Percentiles rank a stretch among this genome's conserved stretches.
Conservation (phyloP, 1,139 yeast genomes). For the Scheffersomyces cryptocercus region DNA sequence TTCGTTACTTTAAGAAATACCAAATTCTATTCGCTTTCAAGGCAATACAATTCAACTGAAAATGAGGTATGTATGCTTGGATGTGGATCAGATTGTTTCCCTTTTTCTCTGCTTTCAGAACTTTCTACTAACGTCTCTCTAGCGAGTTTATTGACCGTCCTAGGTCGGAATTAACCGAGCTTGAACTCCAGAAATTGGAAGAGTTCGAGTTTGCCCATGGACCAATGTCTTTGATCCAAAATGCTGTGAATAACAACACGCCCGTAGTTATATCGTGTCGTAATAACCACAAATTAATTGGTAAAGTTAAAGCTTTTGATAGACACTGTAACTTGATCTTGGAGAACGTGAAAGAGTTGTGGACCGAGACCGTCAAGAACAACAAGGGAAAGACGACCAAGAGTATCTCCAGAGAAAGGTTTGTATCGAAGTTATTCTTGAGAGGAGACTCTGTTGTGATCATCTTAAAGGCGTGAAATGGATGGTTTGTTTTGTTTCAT, state of each 20-base stretch:
- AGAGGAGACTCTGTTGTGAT: conserved; percentile 96
- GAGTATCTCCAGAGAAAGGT: conserved; percentile 75
- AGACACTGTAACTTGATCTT: conserved; percentile 92
- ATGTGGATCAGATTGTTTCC: too few relatives aligned
- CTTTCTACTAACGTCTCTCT: conserved; percentile 15
- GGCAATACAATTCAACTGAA: too few relatives aligned
- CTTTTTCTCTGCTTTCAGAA: too few relatives aligned
- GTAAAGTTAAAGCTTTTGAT: conserved; percentile 91
- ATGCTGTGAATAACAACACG: conserved; percentile 71
- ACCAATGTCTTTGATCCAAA: conserved; percentile 83
- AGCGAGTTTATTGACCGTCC: conserved; percentile 73
- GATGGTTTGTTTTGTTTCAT: not conserved
- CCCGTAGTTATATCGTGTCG: conserved; percentile 88
- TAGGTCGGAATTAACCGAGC: conserved; percentile 75
- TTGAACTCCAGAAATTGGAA: conserved; percentile 78
- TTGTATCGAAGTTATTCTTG: conserved; percentile 83
- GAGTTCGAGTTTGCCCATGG: conserved; percentile 91
- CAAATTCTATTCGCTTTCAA: too few relatives aligned
- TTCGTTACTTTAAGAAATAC: too few relatives aligned
- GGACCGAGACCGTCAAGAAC: conserved; percentile 73
- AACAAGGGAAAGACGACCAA: conserved; percentile 72
- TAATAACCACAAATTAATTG: conserved; percentile 88
- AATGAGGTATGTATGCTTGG: too few relatives aligned
- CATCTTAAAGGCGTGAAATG: conserved; percentile 53
- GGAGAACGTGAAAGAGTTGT: conserved; percentile 89